Base-by-base conservation (phyloP, 768 basidiomycete species). In the Phylloporus sp. region DNA sequence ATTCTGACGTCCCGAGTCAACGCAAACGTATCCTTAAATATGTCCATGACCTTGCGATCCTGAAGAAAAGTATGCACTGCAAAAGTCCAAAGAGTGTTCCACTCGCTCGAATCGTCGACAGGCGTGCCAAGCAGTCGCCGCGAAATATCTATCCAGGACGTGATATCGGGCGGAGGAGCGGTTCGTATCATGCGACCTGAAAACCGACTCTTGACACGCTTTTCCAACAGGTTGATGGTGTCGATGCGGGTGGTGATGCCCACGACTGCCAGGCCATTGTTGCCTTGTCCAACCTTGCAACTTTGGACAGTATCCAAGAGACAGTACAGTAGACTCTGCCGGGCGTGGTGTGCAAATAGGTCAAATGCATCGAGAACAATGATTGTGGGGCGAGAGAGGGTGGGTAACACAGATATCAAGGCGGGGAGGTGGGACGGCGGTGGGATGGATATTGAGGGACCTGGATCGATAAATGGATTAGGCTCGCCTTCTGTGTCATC, bases 161-260 rank as follows among this genome's bases (percentile, higher is more conserved):
- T 65, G 1, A 81, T 49, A 9, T 68, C 69, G 5, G 69, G 58
- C 3, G 84, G 81, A 13, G 86, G 79, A 0, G 81, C 76, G 6
- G 90, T 83, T 38, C 90, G 80, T 46, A 94, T 74, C 57, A 91
- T 88, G 45, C 96, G 76, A 26, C 93, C 91, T 2, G 94, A 97
- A 69, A 98, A 99, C 4, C 96, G 81, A 54, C 92, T 96, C 68
- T 98, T 96, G 40, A 99, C 96, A 35, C 96, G 78, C 65, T 99
- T 99, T 65, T 99, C 96, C 15, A 99, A 73, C 3, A 88, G 68
- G 52, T 89, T 86, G 49, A 97, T 77, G 15, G 90, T 86, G 58
- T 98, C 93, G 20, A 94, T 76, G 9, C 93, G 82, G 26, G 81
- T 82, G 1, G 93, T 92, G 10, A 93, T 66, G 8, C 96, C 96